These are phyloP conservation scores for Boletus semigastroideus DNA, from an alignment of 1,284 basidiomycete species.

Conservation along the genomic window DNA sequence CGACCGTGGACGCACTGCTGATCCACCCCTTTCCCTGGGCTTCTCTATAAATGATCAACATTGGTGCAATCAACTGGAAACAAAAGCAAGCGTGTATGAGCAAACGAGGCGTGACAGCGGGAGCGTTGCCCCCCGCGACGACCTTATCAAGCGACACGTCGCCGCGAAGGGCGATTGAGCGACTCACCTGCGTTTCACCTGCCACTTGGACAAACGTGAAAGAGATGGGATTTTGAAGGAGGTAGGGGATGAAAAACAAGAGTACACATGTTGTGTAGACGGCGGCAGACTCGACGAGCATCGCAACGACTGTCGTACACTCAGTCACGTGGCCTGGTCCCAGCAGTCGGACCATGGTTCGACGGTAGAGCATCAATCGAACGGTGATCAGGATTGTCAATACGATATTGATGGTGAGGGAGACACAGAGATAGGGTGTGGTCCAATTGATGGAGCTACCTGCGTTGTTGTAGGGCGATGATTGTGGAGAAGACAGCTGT, in stretches of 20 bases:
- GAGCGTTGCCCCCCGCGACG: not conserved
- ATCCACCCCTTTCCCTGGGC: slow-evolving; percentile 32
- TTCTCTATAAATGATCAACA: slow-evolving; percentile 31
- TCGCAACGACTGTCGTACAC: slow-evolving; percentile 27
- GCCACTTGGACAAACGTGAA: slow-evolving; percentile 28
- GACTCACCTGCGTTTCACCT: slow-evolving; percentile 29
- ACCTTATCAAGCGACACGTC: not conserved
- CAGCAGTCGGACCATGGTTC: slow-evolving; percentile 9
- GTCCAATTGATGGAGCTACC: slow-evolving; percentile 27
- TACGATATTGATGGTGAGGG: slow-evolving; percentile 24
- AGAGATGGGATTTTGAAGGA: slow-evolving; percentile 12
- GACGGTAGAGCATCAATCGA: slow-evolving; percentile 25
- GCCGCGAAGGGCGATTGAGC: not conserved
- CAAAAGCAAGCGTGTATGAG: not conserved
- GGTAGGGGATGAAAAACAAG: slow-evolving; percentile 28
- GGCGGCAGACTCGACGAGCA: slow-evolving; percentile 30
- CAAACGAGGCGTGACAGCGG: not conserved
- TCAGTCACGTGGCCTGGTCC: slow-evolving; percentile 24
- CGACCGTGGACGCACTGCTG: slow-evolving; percentile 13
- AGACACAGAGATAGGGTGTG: slow-evolving; percentile 26
- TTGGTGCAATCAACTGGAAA: slow-evolving; percentile 27
- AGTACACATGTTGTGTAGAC: slow-evolving; percentile 27
- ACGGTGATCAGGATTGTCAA: slow-evolving; percentile 21
- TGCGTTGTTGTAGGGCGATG: slow-evolving; percentile 23
- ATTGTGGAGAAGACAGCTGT: slow-evolving; percentile 29